These are phyloP conservation scores for Cadophora malorum DNA, from an alignment of 2,329 filamentous ascomycete species.

Conservation along the genomic window DNA sequence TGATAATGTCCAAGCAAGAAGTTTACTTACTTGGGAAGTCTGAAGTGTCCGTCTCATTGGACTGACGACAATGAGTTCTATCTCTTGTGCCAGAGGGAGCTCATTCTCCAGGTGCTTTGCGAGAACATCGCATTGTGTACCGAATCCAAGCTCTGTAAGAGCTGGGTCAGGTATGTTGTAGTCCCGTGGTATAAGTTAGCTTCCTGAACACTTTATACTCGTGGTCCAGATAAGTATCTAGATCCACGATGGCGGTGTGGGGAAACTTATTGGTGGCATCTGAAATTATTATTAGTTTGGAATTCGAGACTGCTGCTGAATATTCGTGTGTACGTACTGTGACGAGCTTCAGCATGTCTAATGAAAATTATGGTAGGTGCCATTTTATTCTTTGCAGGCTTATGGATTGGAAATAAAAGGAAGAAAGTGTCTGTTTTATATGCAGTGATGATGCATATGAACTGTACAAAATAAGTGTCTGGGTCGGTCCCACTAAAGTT, in stretches of 20 bases:
- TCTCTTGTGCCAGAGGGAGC: slow-evolving; percentile 41
- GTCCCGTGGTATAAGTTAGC: slow-evolving; percentile 38
- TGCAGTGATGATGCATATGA: neutral
- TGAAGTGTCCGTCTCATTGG: slow-evolving; percentile 45
- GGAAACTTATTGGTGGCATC: slow-evolving; percentile 44
- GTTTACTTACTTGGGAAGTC: slow-evolving; percentile 33
- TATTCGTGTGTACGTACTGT: slow-evolving; percentile 45
- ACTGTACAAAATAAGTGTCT: neutral
- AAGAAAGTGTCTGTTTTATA: slow-evolving; percentile 6
- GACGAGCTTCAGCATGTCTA: slow-evolving; percentile 50
- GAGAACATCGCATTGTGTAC: slow-evolving; percentile 37
- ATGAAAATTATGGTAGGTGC: slow-evolving; percentile 50
- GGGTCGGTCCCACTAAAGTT: neutral
- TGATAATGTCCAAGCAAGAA: neutral
- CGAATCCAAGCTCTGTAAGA: slow-evolving; percentile 39
- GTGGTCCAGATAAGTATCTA: neutral
- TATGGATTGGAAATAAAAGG: neutral
- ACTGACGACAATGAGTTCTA: slow-evolving; percentile 45
- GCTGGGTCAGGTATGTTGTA: slow-evolving; percentile 40
- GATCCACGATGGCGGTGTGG: slow-evolving; percentile 23
- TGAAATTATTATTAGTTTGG: slow-evolving; percentile 28
- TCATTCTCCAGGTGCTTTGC: slow-evolving; percentile 37
- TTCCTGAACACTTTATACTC: neutral
- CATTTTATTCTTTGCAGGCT: slow-evolving; percentile 42
- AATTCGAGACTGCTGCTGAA: neutral